Evolutionary conservation across 768 basidiomycete species (phyloP), one percentile per base, ranked within the genome.

Genomic region (Mrakia hoshinonis): DNA sequence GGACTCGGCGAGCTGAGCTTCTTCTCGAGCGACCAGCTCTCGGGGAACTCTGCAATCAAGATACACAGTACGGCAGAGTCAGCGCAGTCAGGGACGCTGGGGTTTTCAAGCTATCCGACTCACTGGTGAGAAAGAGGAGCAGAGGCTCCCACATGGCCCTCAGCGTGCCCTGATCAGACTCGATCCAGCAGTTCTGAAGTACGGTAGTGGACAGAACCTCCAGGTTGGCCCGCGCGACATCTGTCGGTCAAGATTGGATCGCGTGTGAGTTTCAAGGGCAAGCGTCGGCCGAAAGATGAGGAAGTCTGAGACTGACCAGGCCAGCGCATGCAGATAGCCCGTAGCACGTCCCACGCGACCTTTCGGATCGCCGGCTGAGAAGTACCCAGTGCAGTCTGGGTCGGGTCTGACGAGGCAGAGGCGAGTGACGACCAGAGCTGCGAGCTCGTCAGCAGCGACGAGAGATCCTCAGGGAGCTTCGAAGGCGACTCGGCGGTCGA

Each of bases 71-170:
- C 52, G 20, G 36, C 20, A 26, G 49, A 55, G 24, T 29, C 13
- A 58, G 73, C 54, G 74, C 38, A 13, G 39, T n/a, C 26, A 26
- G 36, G 51, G n/a, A n/a, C 46, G 31, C 63, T 10, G 22, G 47
- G 39, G 43, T 46, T 20, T 2, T 51, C 43, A 39, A 39, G n/a
- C 36, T 18, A 11, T 24, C 64, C 29, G 0, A 77, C 83, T 55
- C 74, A 90, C 92, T 86, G 79, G 85, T 86, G 51, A 95, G 79
- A 75, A 91, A 90, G 13, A 82, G 82, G 11, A 92, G 80, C 62
- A 91, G 76, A 0, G 89, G 88, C 49, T 85, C 84, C 82, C 88
- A 88, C 85, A 92, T 87, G 1, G 79, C 79, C 74, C 88, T 87
- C 3, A 95, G 92, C 3, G 81, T 81, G 1, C 81, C 74, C 13